Evolutionary conservation across 2,329 filamentous ascomycete species (phyloP).

Genomic region (Pestalotiopsis sp.): DNA sequence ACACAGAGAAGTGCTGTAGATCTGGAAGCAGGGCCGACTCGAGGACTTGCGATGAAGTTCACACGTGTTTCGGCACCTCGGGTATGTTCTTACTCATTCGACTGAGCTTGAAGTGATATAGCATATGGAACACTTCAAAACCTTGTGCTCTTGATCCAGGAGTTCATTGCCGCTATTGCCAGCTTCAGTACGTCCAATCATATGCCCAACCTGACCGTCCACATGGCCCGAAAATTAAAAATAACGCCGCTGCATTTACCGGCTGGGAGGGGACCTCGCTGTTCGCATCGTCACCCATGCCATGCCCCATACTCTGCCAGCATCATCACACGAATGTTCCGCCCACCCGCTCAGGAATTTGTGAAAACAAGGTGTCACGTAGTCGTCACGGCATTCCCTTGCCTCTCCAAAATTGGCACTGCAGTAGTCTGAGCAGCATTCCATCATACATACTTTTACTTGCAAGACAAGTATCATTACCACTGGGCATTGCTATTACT

Average conservation of each 20-base stretch:
- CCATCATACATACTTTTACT: background rate
- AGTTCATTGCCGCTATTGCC: background rate
- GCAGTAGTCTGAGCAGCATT: background rate
- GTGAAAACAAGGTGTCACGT: background rate
- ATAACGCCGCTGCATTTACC: conserved; percentile 3
- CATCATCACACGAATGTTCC: background rate
- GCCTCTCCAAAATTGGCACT: background rate
- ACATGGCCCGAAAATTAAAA: conserved; percentile 11
- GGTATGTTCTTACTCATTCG: background rate
- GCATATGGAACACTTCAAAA: background rate
- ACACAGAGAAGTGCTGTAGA: background rate
- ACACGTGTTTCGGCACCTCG: background rate
- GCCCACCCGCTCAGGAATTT: background rate
- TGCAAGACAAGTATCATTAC: background rate
- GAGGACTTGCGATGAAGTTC: background rate
- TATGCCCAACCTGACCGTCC: background rate
- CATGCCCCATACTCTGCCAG: background rate
- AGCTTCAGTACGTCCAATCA: background rate
- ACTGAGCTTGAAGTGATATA: background rate
- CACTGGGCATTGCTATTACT: background rate
- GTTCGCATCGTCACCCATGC: background rate
- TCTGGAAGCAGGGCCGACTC: background rate
- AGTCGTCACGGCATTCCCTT: background rate
- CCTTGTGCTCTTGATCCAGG: background rate
- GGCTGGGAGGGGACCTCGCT: background rate